Evolutionary conservation across 805 yeast genomes (phyloP), one percentile per base, ranked within the genome.

Genomic region (Zygoascus flipseniorum): DNA sequence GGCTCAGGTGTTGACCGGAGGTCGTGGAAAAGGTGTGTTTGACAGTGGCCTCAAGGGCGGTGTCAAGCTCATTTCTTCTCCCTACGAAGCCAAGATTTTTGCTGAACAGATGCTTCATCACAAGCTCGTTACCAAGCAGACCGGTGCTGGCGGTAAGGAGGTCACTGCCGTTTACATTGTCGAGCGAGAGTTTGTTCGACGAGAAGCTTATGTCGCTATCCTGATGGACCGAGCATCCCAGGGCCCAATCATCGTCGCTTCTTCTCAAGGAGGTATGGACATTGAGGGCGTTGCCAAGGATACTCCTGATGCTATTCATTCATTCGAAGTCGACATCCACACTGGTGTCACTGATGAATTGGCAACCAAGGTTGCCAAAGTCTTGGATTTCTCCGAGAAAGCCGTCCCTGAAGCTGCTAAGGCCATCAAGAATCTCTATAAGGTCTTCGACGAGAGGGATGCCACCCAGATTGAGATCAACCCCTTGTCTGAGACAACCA

Each of bases 251-350:
- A 86, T 93, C 67, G 96, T 93, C 60, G 97, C 97, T 50, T 89
- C 97, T 35, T 77, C 95, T 59, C 93, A 93, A 76, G 99, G 99
- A 77, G 99, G 99, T 78, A 90, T 93, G 96, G 97, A 93, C 76
- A 93, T 93, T 67, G 99, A 93, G 79, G 96, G 96, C 71, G 98
- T 93, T 63, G 99, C 99, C 57, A 84, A 83, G 62, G 82, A 79
- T 64, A 84, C 81, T 72, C 99, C 99, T 52, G 81, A 80, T 54
- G 96, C 96, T 62, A 93, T 93, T 76, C 85, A 88, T 75, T 83
- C 92, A 60, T 89, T 83, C 79, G 78, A 85, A 60, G 82, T 93
- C 56, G 83, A 85, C 62, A 78, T 88, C 63, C 78, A 83, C 55
- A 73, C 74, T 53, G 97, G 97, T 68, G 86, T 93, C 67, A 82